Evolutionary conservation across 768 basidiomycete species (phyloP).

Genomic region (Kondoa subrosea): DNA sequence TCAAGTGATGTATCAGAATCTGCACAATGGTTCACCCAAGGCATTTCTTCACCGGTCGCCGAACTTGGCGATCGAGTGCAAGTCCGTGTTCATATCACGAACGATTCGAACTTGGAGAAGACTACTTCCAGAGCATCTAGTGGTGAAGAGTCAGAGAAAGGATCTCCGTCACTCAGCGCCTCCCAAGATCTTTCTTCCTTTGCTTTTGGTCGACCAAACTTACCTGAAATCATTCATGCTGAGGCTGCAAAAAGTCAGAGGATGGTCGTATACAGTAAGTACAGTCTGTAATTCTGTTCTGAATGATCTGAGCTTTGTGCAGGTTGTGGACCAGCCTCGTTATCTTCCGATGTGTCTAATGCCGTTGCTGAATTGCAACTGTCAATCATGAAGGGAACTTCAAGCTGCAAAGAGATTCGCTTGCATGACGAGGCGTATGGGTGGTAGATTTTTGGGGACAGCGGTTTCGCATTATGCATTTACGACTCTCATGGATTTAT

Average conservation of each 20-base stretch:
- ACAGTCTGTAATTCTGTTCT: not conserved
- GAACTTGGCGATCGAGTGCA: too few species aligned
- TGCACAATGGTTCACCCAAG: too few species aligned
- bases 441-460: not conserved
- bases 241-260: not conserved
- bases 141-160: too few species aligned
- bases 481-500: too few species aligned
- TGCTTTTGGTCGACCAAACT: not conserved
- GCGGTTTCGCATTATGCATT: too few species aligned
- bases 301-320: not conserved
- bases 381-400: not conserved
- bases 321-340: not conserved
- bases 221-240: not conserved
- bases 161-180: too few species aligned
- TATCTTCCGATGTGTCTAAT: not conserved
- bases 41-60: too few species aligned
- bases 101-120: too few species aligned
- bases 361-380: not conserved
- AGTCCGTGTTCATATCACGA: too few species aligned
- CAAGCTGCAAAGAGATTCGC: not conserved
- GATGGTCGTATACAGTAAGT: not conserved
- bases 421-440: not conserved
- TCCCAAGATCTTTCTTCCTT: not conserved
- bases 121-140: too few species aligned
- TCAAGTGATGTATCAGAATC: too few species aligned